phyloP scores from a whole-genome alignment of 495 filamentous ascomycete species.

The Daldinia bambusicola region DNA sequence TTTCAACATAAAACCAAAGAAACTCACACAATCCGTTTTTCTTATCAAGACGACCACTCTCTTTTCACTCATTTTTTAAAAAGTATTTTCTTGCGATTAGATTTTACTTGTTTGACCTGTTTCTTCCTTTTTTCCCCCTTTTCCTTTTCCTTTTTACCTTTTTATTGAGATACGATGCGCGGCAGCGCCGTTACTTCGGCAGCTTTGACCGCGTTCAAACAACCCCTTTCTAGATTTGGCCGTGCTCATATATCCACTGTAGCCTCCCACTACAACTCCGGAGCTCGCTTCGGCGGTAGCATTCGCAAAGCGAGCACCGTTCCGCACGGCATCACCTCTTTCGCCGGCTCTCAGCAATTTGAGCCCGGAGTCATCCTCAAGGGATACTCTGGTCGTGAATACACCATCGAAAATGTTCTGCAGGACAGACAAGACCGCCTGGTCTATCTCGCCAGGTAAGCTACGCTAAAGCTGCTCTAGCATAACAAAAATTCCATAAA shows the following conservation, averaged over 20 bases:
- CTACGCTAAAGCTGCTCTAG: not conserved
- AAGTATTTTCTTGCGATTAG: not conserved
- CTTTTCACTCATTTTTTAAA: not conserved
- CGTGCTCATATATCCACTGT: constrained; percentile 40
- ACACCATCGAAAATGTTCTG: constrained; percentile 53
- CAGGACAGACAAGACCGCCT: constrained; percentile 51
- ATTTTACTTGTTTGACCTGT: not conserved
- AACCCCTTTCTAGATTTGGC: constrained; percentile 39
- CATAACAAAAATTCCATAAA: not conserved
- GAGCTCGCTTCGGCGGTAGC: constrained; percentile 34
- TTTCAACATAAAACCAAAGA: constrained; percentile 9
- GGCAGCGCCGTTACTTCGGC: constrained; percentile 42
- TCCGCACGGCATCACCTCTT: constrained; percentile 24
- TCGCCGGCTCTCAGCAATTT: constrained; percentile 24
- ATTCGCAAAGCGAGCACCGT: constrained; percentile 45
- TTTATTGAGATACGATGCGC: constrained; percentile 42
- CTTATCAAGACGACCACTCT: not conserved
- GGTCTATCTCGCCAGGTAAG: constrained; percentile 50
- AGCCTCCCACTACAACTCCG: constrained; percentile 31
- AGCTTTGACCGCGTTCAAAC: constrained; percentile 43
- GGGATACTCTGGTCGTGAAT: constrained; percentile 51
- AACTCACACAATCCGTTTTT: constrained; percentile 5
- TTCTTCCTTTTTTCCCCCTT: not conserved
- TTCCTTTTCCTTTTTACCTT: not conserved
- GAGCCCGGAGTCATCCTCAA: constrained; percentile 47